Percentiles rank a stretch among this genome's conserved stretches.
Evolutionary conservation across 1,284 basidiomycete genomes (phyloP).

Genomic region (Cutaneotrichosporon sp.): DNA sequence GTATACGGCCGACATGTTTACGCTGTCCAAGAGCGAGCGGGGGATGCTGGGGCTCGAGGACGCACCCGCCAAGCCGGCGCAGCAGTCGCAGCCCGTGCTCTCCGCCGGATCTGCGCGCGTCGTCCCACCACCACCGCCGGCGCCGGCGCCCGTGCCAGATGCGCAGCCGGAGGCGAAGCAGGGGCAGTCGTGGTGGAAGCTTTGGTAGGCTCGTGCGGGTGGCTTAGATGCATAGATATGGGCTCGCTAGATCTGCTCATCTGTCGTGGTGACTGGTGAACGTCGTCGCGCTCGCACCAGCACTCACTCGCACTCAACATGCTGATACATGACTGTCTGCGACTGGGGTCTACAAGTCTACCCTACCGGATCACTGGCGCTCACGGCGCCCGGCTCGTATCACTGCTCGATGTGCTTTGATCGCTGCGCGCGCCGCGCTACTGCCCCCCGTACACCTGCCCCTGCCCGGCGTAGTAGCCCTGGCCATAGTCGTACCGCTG

Average conservation of each 20-base stretch:
- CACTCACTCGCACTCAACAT: neutral
- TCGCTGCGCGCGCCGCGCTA: neutral
- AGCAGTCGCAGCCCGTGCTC: neutral
- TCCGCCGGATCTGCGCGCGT: neutral
- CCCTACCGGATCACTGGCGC: neutral
- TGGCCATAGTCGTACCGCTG: constrained; percentile 14
- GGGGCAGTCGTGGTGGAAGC: neutral
- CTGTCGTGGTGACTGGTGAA: neutral
- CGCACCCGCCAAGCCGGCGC: neutral
- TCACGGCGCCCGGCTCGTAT: neutral
- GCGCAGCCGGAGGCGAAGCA: neutral
- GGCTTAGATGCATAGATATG: constrained; percentile 2
- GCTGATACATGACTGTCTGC: neutral
- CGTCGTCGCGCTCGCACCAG: too few relatives aligned
- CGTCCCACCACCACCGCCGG: neutral
- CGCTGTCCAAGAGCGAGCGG: constrained; percentile 37
- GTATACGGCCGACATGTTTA: constrained; percentile 31
- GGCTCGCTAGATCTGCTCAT: neutral
- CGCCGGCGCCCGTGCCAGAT: too few relatives aligned
- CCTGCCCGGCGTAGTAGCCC: constrained; percentile 11
- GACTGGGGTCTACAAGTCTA: neutral
- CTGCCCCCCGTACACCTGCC: constrained; percentile 14
- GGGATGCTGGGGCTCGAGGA: constrained; percentile 27
- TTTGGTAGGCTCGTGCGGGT: neutral
- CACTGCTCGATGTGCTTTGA: neutral